Base-by-base conservation (phyloP, 169 alveolate genomes). In the Theileria parva region DNA sequence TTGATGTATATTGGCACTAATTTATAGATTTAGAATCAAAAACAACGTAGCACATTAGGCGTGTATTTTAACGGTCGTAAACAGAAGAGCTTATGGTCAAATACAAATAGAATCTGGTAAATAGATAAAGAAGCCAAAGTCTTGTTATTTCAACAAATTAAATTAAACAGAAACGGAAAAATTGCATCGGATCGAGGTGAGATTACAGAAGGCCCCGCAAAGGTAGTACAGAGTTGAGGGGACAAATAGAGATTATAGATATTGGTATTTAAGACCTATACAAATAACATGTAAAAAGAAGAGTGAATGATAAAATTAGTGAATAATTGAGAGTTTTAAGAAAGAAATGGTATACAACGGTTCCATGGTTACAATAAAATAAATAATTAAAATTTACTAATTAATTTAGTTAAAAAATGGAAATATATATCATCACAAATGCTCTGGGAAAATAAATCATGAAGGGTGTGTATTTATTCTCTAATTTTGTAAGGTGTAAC, bases 21-120 rank as follows among this genome's bases (percentile, higher is more conserved):
- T 63, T 30, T 63, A 63, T 27, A 63, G 71, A 63, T 63, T 30
- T 57, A 57, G 32, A 63, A 59, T 59, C 30, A 27, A 30, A 63
- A 63, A 7, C 71, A 21, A n/a, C 71, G 71, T n/a, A 63, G 71
- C 71, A n/a, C 71, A 63, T 63, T 23, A n/a, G 17, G 39, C 12
- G 2, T 7, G 15, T 25, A 21, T 2, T 13, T 57, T 57, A 57
- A 57, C 1, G 17, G 53, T 7, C 53, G 3, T 44, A 11, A 44
- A 11, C 1, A 44, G 53, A 44, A 44, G 53, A 44, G 2, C 19
- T 44, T 44, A 44, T 13, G 8, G 8, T 44, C 53, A 44, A 44
- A 44, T 44, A 44, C 17, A 44, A 44, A 44, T 13, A 44, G 53
- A 44, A 44, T 44, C 53, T 44, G 53, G 53, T 8, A 44, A 44